phyloP scores from a whole-genome alignment of 768 basidiomycete species.

The Suillus alpinus region DNA sequence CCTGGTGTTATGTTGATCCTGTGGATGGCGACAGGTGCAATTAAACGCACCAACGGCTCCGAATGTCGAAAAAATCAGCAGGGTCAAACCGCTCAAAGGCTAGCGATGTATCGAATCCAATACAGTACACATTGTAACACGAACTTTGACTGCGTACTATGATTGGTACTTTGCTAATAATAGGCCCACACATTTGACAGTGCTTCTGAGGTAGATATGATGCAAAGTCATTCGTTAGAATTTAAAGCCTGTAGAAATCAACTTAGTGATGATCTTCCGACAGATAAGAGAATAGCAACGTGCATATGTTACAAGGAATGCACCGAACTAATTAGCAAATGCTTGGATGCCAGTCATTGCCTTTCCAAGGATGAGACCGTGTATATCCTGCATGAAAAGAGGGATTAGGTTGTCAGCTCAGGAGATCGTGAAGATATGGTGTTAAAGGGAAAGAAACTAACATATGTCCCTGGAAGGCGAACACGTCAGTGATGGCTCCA shows the following conservation, averaged over 20 bases:
- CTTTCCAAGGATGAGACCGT: conserved; percentile 90
- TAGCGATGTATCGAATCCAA: not conserved
- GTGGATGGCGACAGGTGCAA: not conserved
- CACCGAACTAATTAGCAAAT: conserved; percentile 54
- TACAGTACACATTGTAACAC: not conserved
- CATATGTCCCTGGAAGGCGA: conserved; percentile 51
- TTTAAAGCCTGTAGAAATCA: not conserved
- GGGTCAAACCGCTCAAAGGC: not conserved
- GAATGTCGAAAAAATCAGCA: not conserved
- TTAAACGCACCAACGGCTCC: not conserved
- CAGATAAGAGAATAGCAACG: not conserved
- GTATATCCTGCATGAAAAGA: conserved; percentile 65
- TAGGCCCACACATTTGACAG: not conserved
- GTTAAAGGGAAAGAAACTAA: conserved; percentile 28
- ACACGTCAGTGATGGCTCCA: conserved; percentile 1
- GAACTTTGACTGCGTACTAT: not conserved
- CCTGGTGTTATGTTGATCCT: not conserved
- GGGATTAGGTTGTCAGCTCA: conserved; percentile 6
- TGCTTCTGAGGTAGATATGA: not conserved
- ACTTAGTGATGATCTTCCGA: not conserved
- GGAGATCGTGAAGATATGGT: conserved; percentile 4
- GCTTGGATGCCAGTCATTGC: conserved; percentile 89
- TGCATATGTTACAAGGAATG: not conserved
- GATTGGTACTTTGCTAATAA: not conserved
- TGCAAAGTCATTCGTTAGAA: not conserved